Conservation (phyloP, 352 stramenopile species). For the Phytophthora fragariaefolia region DNA sequence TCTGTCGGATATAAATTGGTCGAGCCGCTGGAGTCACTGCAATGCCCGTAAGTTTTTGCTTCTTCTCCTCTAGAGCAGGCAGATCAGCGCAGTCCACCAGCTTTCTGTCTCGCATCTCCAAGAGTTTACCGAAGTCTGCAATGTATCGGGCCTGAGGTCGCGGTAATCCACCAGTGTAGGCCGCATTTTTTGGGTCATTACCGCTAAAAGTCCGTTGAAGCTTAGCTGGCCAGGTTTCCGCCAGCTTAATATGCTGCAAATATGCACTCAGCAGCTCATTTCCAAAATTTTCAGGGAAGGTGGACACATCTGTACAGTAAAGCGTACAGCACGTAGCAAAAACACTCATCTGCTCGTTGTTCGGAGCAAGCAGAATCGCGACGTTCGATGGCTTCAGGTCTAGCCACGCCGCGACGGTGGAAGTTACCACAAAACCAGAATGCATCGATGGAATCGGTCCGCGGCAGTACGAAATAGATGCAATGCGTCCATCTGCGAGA, state of each 20-base stretch:
- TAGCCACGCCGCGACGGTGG: slow-evolving; percentile 84
- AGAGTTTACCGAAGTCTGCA: slow-evolving; percentile 74
- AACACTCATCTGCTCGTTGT: slow-evolving; percentile 89
- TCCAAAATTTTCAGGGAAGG: slow-evolving; percentile 74
- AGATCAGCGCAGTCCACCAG: slow-evolving; percentile 55
- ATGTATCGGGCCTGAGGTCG: slow-evolving; percentile 83
- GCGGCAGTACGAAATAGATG: slow-evolving; percentile 80
- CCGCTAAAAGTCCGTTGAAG: slow-evolving; percentile 81
- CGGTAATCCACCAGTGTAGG: slow-evolving; percentile 69
- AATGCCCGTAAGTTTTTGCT: slow-evolving; percentile 82
- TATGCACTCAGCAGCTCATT: slow-evolving; percentile 80
- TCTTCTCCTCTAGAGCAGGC: slow-evolving; percentile 62
- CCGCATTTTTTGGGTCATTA: slow-evolving; percentile 70
- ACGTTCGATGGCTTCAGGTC: slow-evolving; percentile 80
- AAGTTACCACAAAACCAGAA: slow-evolving; percentile 83
- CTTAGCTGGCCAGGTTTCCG: slow-evolving; percentile 78
- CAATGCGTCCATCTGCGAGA: slow-evolving; percentile 81
- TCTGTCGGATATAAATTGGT: slow-evolving; percentile 82
- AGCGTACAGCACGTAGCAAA: slow-evolving; percentile 89
- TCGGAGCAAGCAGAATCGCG: slow-evolving; percentile 80
- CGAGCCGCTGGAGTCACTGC: slow-evolving; percentile 73
- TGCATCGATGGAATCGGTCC: slow-evolving; percentile 84
- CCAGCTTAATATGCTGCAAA: slow-evolving; percentile 76
- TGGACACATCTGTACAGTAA: slow-evolving; percentile 72
- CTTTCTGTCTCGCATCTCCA: slow-evolving; percentile 78